Evolutionary conservation across 208 protist genomes (phyloP), one percentile per base, ranked within the genome.

Genomic region (Leishmania braziliensis): DNA sequence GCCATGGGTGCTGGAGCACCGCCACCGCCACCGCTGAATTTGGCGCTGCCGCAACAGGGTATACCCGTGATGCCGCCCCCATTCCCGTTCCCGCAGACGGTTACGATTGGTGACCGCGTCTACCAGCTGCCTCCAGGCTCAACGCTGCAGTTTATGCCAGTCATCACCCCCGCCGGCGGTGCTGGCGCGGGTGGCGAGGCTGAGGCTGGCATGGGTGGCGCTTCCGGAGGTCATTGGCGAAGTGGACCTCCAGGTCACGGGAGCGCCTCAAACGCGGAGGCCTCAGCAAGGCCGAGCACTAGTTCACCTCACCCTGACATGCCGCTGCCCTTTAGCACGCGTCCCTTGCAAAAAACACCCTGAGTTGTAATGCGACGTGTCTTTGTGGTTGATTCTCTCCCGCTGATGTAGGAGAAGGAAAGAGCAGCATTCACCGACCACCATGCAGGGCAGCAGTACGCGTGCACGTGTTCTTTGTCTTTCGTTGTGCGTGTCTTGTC

Each of bases 51-150:
- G 36, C 69, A 50, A 43, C 69, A 43, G 54, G 77, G 75, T n/a
- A 80, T 81, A 43, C 62, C 69, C 58, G 74, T 69, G 23, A 80
- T 84, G 29, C 89, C 87, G n/a, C 87, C 87, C 56, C 87, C 84
- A 9, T 88, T 89, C 66, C 51, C 81, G 10, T 78, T 72, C 18
- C 43, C 89, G 58, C 90, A 87, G 77, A 91, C 81, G 23, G 83
- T 93, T 29, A 86, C 89, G 23, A 88, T 93, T 29, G 86, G 88
- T 51, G 84, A 90, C 69, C 90, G 90, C 53, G 73, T 82, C 26
- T 93, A 93, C 63, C 86, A 93, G 75, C 79, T 93, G 8, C 85
- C 90, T 2, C 84, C 84, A 5, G 90, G 90, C 29, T 81, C 90
- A 14, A 90, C 81, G 54, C 77, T 93, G 72, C 90, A 93, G 79